Conservation (phyloP, 768 basidiomycete species). For the Leccinum ochraceum region DNA sequence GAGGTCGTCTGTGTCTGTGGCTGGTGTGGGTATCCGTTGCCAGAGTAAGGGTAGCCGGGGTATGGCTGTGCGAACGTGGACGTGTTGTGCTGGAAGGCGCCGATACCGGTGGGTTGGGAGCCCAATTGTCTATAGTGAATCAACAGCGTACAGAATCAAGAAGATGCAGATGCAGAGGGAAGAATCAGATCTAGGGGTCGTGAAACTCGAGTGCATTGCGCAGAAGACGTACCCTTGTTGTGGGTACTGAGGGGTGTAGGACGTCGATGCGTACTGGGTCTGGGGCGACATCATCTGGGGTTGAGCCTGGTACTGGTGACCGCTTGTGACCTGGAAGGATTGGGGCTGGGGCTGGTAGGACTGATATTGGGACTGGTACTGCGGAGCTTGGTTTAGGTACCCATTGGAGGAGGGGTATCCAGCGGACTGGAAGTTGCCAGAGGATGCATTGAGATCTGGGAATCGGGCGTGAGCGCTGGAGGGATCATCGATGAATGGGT, state of each 20-base stretch:
- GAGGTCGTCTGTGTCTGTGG: slow-evolving; percentile 15
- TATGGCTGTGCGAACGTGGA: slow-evolving; percentile 60
- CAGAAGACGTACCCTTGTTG: slow-evolving; percentile 19
- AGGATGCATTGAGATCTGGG: slow-evolving; percentile 55
- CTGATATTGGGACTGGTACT: slow-evolving; percentile 40
- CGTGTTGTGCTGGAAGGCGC: slow-evolving; percentile 46
- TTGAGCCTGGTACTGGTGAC: slow-evolving; percentile 17
- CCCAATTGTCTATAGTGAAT: slow-evolving; percentile 25
- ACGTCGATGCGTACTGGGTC: slow-evolving; percentile 24
- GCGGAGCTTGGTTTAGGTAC: slow-evolving; percentile 31
- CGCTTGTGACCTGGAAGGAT: slow-evolving; percentile 7
- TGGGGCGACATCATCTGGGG: slow-evolving; percentile 22
- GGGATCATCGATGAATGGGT: slow-evolving; percentile 66
- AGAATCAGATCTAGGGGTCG: slow-evolving; percentile 5
- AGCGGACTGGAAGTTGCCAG: slow-evolving; percentile 5
- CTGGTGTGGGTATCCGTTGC: slow-evolving; percentile 27
- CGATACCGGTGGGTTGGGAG: slow-evolving; percentile 33
- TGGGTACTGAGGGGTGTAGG: slow-evolving; percentile 28
- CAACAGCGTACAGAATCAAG: background rate
- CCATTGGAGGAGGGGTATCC: slow-evolving; percentile 20
- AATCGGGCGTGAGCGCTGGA: slow-evolving; percentile 53
- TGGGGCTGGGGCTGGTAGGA: slow-evolving; percentile 30
- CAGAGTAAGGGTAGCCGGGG: slow-evolving; percentile 30
- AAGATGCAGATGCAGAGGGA: background rate
- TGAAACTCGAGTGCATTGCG: background rate